Evolutionary conservation across 352 stramenopile genomes (phyloP).

Genomic region (Globisporangium radiosum): DNA sequence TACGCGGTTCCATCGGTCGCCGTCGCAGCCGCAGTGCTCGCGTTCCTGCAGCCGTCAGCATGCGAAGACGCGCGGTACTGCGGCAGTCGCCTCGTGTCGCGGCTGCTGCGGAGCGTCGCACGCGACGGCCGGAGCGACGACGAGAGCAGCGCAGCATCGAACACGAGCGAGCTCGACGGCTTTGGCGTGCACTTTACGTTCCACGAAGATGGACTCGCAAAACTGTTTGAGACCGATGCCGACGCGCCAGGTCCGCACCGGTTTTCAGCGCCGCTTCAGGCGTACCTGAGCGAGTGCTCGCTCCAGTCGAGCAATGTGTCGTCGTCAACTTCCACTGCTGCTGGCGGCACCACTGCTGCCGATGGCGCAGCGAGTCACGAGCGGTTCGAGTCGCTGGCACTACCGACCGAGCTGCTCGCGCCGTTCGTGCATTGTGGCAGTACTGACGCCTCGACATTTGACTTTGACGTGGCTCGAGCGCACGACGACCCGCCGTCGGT

Average conservation of each 20-base stretch:
- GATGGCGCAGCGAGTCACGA: conserved; percentile 13
- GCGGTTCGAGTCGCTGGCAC: conserved; percentile 14
- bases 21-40: conserved; percentile 29
- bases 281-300: conserved; percentile 8
- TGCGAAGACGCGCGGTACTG: neutral
- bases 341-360: too few species aligned
- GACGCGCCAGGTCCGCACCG: conserved; percentile 4
- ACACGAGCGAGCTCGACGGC: conserved; percentile 31
- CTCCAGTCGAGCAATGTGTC: conserved; percentile 1
- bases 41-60: conserved; percentile 21
- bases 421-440: neutral
- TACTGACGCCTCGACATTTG: neutral
- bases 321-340: too few species aligned
- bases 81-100: conserved; percentile 19
- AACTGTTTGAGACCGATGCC: neutral
- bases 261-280: conserved; percentile 11
- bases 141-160: conserved; percentile 11
- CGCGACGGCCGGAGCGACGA: conserved; percentile 4
- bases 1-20: conserved; percentile 25
- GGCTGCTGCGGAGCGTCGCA: conserved; percentile 35
- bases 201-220: conserved; percentile 24
- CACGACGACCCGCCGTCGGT: conserved; percentile 23
- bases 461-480: neutral
- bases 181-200: conserved; percentile 50
- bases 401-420: conserved; percentile 9